Conservation (phyloP, 2,329 filamentous ascomycete species). For the Ophiostoma sp. region DNA sequence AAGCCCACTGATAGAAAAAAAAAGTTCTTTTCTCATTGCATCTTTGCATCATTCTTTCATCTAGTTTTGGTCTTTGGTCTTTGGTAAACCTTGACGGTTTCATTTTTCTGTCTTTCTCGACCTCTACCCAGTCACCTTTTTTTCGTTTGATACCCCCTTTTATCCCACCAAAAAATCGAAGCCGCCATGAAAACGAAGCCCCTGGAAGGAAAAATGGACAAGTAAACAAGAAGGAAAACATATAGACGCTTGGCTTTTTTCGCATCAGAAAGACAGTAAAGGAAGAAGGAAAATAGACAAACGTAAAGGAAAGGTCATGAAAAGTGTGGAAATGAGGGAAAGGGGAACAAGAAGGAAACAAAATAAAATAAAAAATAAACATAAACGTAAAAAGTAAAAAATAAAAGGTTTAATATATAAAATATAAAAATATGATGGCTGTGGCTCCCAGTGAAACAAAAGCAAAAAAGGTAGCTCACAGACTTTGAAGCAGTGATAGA, state of each 20-base stretch:
- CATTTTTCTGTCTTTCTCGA: not conserved
- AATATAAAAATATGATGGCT: slow-evolving; percentile 2
- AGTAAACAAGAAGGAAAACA: slow-evolving; percentile 13
- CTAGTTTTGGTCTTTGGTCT: not conserved
- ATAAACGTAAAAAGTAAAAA: not conserved
- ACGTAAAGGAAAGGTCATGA: not conserved
- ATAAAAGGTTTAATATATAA: not conserved
- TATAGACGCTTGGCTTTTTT: slow-evolving; percentile 13
- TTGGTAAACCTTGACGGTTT: slow-evolving; percentile 1
- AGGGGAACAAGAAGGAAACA: not conserved
- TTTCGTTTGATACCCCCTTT: not conserved
- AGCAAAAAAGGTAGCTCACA: not conserved
- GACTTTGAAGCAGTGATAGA: not conserved
- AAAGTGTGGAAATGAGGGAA: not conserved
- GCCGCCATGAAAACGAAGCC: slow-evolving; percentile 9
- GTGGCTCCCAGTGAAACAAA: not conserved
- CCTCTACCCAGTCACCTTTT: slow-evolving; percentile 5
- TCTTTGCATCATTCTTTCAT: not conserved
- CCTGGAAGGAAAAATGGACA: not conserved
- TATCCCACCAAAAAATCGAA: slow-evolving; percentile 7
- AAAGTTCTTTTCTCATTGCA: not conserved
- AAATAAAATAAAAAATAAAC: not conserved
- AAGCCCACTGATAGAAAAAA: not conserved
- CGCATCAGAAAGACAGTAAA: not conserved
- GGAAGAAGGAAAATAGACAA: not conserved